These are phyloP conservation scores for Cercospora nicotianae DNA, from an alignment of 2,329 filamentous ascomycete species.

Conservation along the genomic window DNA sequence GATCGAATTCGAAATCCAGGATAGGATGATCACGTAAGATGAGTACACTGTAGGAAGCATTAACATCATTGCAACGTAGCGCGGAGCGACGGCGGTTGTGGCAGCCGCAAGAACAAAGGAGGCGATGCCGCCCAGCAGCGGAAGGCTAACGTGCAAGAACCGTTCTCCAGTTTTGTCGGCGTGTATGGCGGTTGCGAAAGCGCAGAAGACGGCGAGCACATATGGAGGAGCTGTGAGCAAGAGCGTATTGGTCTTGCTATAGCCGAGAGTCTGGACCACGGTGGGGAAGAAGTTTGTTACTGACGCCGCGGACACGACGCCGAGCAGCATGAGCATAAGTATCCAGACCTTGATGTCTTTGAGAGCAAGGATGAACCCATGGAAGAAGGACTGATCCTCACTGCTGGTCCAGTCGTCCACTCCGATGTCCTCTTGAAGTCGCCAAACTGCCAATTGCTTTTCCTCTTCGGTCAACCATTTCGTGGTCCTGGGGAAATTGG, in stretches of 20 bases:
- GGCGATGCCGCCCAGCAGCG: constrained; percentile 34
- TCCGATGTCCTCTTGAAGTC: constrained; percentile 38
- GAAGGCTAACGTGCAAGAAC: constrained; percentile 42
- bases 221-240: constrained; percentile 41
- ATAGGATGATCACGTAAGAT: constrained; percentile 60
- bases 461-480: constrained; percentile 37
- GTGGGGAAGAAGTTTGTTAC: constrained; percentile 40
- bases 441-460: constrained; percentile 35
- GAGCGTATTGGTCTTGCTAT: constrained; percentile 36
- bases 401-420: constrained; percentile 36
- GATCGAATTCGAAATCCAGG: constrained; percentile 75
- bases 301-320: constrained; percentile 38
- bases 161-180: constrained; percentile 45
- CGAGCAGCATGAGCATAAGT: constrained; percentile 40
- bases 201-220: constrained; percentile 38
- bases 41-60: constrained; percentile 40
- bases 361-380: constrained; percentile 37
- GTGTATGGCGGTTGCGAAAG: constrained; percentile 41
- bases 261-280: constrained; percentile 39
- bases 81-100: constrained; percentile 32
- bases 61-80: constrained; percentile 40
- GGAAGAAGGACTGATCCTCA: constrained; percentile 36
- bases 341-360: constrained; percentile 40
- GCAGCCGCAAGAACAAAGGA: constrained; percentile 37
- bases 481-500: constrained; percentile 41